Conservation (phyloP, 2,329 filamentous ascomycete species). For the Pochonia chlamydosporia region DNA sequence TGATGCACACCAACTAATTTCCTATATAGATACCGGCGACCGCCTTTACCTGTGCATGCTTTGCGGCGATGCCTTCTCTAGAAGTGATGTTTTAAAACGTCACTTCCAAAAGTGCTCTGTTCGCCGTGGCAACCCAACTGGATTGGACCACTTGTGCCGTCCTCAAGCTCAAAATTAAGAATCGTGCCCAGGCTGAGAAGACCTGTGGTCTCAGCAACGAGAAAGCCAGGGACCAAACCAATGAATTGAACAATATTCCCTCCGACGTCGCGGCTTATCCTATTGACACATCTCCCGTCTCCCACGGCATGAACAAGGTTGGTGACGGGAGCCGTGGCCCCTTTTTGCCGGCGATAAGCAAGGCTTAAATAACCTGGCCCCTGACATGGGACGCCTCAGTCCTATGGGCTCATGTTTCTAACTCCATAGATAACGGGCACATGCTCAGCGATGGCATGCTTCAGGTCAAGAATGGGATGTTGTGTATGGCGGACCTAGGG, state of each 20-base stretch:
- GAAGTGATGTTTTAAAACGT: conserved; percentile 96
- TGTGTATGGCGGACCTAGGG: conserved; percentile 55
- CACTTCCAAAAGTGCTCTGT: conserved; percentile 99
- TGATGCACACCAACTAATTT: conserved; percentile 24
- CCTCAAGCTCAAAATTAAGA: conserved; percentile 85
- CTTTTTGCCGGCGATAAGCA: conserved; percentile 52
- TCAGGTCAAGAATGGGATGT: conserved; percentile 57
- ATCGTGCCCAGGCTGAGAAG: conserved; percentile 58
- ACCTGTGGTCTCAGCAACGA: conserved; percentile 45
- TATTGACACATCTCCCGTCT: conserved; percentile 50
- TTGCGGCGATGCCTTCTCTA: conserved; percentile 95
- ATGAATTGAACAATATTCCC: conserved; percentile 53
- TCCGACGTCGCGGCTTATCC: conserved; percentile 52
- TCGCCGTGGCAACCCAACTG: conserved; percentile 89
- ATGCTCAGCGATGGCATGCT: conserved; percentile 60
- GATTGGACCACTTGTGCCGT: conserved; percentile 89
- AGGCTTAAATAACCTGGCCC: conserved; percentile 50
- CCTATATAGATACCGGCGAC: conserved; percentile 77
- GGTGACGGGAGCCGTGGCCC: conserved; percentile 55
- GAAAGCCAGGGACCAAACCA: conserved; percentile 53
- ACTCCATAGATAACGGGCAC: conserved; percentile 60
- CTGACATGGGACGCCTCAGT: conserved; percentile 47
- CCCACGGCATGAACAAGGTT: conserved; percentile 55
- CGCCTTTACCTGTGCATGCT: conserved; percentile 97
- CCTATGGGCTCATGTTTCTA: conserved; percentile 53